Evolutionary conservation across 306 rosid genomes (phyloP).

Genomic region (Benincasa hispida): DNA sequence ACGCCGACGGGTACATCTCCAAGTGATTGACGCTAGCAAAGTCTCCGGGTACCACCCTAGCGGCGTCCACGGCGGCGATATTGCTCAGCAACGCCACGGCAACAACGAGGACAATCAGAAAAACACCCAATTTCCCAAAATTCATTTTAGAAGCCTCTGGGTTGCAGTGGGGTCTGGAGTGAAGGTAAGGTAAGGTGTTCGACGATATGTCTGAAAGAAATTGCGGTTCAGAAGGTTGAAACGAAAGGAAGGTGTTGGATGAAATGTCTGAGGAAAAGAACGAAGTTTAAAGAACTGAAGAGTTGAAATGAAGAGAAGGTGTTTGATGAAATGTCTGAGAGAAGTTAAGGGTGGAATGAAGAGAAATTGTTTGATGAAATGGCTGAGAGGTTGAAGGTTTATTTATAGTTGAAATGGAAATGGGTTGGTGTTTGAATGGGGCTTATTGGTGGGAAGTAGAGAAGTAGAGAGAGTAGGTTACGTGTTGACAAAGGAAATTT

Average conservation of each 20-base stretch:
- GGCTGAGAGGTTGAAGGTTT: background rate
- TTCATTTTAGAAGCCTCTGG: background rate
- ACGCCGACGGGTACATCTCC: constrained; percentile 8
- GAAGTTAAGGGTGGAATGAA: background rate
- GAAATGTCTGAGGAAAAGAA: background rate
- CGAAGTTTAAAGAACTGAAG: background rate
- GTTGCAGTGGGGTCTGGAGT: background rate
- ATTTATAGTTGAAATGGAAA: background rate
- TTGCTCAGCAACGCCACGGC: constrained; percentile 5
- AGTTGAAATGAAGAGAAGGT: background rate
- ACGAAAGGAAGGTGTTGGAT: background rate
- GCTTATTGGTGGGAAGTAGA: background rate
- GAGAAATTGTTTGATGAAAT: background rate
- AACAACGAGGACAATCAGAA: constrained; percentile 5
- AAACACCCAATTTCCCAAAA: constrained; percentile 5
- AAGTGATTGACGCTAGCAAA: constrained; percentile 15
- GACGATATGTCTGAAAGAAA: background rate
- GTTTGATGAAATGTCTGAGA: background rate
- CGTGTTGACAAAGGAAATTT: constrained; percentile 18
- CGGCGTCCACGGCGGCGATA: constrained; percentile 10
- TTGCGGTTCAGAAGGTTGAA: background rate
- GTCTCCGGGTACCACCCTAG: constrained; percentile 18
- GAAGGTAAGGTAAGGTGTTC: background rate
- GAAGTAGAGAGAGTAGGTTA: background rate
- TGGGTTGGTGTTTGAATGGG: background rate